phyloP scores from a whole-genome alignment of 306 rosid species.

The Casuarina cunninghamiana region DNA sequence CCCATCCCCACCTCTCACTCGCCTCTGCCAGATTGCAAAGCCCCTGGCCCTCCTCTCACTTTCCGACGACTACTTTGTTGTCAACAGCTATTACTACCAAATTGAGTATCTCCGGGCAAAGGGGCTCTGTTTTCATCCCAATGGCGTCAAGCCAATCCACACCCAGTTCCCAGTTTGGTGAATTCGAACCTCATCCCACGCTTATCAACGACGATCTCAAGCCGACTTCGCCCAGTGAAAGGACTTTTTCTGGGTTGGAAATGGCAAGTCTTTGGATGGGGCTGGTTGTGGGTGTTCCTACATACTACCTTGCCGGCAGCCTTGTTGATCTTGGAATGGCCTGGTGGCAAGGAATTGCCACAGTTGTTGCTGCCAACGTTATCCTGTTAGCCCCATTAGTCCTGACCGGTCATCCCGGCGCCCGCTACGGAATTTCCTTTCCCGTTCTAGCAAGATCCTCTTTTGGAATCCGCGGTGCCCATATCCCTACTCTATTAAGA shows the following conservation, averaged over 20 bases:
- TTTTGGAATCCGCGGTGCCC: slow-evolving; percentile 86
- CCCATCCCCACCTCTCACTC: slow-evolving; percentile 21
- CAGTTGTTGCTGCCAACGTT: slow-evolving; percentile 67
- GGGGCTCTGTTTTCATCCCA: slow-evolving; percentile 24
- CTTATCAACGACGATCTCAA: slow-evolving; percentile 74
- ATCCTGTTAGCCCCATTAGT: slow-evolving; percentile 57
- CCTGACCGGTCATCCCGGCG: slow-evolving; percentile 80
- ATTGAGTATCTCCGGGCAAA: slow-evolving; percentile 21
- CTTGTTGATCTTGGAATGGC: slow-evolving; percentile 95
- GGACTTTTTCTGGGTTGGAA: slow-evolving; percentile 69
- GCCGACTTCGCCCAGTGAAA: slow-evolving; percentile 54
- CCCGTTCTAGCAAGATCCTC: slow-evolving; percentile 83
- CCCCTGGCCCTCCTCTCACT: slow-evolving; percentile 15
- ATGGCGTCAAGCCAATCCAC: slow-evolving; percentile 26
- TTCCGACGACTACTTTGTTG: slow-evolving; percentile 7
- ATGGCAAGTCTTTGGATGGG: slow-evolving; percentile 80
- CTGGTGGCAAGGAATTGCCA: slow-evolving; percentile 95
- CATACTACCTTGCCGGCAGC: slow-evolving; percentile 86
- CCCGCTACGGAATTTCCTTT: slow-evolving; percentile 81
- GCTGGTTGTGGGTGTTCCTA: slow-evolving; percentile 86
- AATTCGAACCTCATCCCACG: slow-evolving; percentile 42
- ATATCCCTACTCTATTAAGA: slow-evolving; percentile 73
- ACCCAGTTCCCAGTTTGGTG: slow-evolving; percentile 3
- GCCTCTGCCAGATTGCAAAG: slow-evolving; percentile 20
- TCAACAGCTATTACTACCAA: slow-evolving; percentile 11